Evolutionary conservation across 805 yeast genomes (phyloP).

Genomic region (Kazachstania bromeliacearum): DNA sequence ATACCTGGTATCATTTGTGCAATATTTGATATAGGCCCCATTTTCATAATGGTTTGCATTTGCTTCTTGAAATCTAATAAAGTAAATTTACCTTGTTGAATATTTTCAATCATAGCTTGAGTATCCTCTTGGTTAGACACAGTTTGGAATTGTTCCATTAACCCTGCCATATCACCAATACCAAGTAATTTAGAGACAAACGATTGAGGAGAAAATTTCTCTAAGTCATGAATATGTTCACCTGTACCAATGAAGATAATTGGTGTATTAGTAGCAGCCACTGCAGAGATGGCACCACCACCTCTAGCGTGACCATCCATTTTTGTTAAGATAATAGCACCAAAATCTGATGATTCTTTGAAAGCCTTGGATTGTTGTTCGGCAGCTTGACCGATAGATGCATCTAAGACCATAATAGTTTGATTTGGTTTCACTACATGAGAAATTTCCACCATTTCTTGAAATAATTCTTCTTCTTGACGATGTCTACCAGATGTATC

Average conservation of each 20-base stretch:
- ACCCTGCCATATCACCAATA: slow-evolving; percentile 88
- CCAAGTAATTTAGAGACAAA: slow-evolving; percentile 89
- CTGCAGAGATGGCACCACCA: slow-evolving; percentile 98
- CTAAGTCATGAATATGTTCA: slow-evolving; percentile 90
- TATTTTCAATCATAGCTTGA: slow-evolving; percentile 81
- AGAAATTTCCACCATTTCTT: slow-evolving; percentile 90
- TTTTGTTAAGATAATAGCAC: slow-evolving; percentile 88
- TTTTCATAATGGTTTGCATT: slow-evolving; percentile 87
- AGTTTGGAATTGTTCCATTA: slow-evolving; percentile 82
- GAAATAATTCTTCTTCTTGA: slow-evolving; percentile 84
- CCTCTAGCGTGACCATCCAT: slow-evolving; percentile 99
- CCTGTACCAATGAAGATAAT: slow-evolving; percentile 96
- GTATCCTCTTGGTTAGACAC: slow-evolving; percentile 73
- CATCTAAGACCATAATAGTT: slow-evolving; percentile 95
- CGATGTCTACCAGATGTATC: slow-evolving; percentile 98
- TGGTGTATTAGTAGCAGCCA: slow-evolving; percentile 93
- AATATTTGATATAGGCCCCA: slow-evolving; percentile 93
- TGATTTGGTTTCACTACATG: slow-evolving; percentile 86
- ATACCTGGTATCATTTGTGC: slow-evolving; percentile 95
- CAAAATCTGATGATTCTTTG: slow-evolving; percentile 86
- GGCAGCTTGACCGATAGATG: slow-evolving; percentile 97
- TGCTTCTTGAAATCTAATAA: slow-evolving; percentile 86
- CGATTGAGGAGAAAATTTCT: slow-evolving; percentile 79
- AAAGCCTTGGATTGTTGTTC: slow-evolving; percentile 91
- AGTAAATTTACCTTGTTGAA: slow-evolving; percentile 92